Base-by-base conservation (phyloP, 345 rosid genomes). In the Hirschfeldia incana region DNA sequence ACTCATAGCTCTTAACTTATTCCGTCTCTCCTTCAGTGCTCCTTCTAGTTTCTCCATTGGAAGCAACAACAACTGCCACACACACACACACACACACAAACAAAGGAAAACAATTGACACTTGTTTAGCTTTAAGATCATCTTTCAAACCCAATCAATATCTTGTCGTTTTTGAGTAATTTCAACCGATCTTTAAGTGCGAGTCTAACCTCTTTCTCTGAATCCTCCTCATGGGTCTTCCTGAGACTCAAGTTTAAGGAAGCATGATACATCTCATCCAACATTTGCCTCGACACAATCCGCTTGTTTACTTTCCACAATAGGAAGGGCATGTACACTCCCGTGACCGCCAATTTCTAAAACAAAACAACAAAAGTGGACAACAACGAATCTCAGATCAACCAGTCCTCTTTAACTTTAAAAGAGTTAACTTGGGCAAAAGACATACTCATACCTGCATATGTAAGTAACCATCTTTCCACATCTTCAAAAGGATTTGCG, bases 221-320 rank as follows among this genome's bases (percentile, higher is more conserved):
- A 13, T 93, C 97, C 61, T 77, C 8, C 76, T 92, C 98, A 71
- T 84, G 73, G 33, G 86, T 82, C 80, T 84, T 68, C 59, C 96
- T 87, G 12, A 76, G 80, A 76, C 86, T 87, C 90, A 95, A 74
- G 90, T 91, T 95, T 67, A 93, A 76, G 3, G 89, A 85, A 46
- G 93, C 91, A 82, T 93, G 96, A 80, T 84, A 91, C 99, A 95
- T 88, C 79, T 91, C 97, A 77, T 90, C 95, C 65, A 90, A 76
- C 0, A 91, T 79, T 67, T 79, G 85, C 60, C 80, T 81, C 83
- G 76, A 79, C 53, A 90, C 86, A 37, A 60, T 74, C 42, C 73
- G 53, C 83, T 85, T 88, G 39, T 89, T 88, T 28, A 90, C 91
- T 73, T 88, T 95, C 99, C 96, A 95, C 92, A 93, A 77, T 70